phyloP scores from a whole-genome alignment of 2,329 filamentous ascomycete species.

The Ophioceras dolichostomum region DNA sequence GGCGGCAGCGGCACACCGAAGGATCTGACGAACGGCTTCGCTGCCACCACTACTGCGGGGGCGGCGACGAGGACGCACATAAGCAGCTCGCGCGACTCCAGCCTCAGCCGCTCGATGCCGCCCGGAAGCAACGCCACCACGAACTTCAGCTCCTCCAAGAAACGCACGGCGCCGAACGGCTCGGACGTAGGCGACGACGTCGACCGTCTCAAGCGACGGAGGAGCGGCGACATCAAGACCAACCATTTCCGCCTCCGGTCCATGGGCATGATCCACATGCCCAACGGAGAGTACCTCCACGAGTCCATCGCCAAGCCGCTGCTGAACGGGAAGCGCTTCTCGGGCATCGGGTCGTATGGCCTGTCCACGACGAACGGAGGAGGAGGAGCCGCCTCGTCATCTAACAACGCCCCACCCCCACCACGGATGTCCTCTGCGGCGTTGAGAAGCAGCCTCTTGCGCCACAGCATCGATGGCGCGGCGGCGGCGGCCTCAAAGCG shows the following conservation, averaged over 20 bases:
- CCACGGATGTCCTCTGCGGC: not conserved
- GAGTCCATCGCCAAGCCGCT: conserved; percentile 32
- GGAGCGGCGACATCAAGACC: conserved; percentile 5
- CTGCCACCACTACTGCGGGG: too few species aligned
- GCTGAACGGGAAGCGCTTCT: conserved; percentile 25
- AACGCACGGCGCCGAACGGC: not conserved
- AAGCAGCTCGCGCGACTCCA: conserved; percentile 8
- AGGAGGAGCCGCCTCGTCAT: too few species aligned
- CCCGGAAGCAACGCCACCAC: conserved; percentile 6
- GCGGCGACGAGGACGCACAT: too few species aligned
- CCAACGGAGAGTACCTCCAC: conserved; percentile 21
- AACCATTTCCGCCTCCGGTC: conserved; percentile 30
- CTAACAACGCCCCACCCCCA: too few species aligned
- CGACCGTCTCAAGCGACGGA: not conserved
- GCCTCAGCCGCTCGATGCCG: conserved; percentile 11
- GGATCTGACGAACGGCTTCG: too few species aligned
- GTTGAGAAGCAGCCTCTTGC: conserved; percentile 18
- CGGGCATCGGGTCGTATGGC: conserved; percentile 23
- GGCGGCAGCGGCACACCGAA: conserved; percentile 7
- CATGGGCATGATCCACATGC: conserved; percentile 23
- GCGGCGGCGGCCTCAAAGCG: not conserved
- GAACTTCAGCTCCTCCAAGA: conserved; percentile 10
- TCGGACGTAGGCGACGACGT: not conserved
- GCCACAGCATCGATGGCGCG: conserved; percentile 9
- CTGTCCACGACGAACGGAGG: conserved; percentile 8